Evolutionary conservation across 441 rosid genomes (phyloP).

Genomic region (Pelargonium citronellum): DNA sequence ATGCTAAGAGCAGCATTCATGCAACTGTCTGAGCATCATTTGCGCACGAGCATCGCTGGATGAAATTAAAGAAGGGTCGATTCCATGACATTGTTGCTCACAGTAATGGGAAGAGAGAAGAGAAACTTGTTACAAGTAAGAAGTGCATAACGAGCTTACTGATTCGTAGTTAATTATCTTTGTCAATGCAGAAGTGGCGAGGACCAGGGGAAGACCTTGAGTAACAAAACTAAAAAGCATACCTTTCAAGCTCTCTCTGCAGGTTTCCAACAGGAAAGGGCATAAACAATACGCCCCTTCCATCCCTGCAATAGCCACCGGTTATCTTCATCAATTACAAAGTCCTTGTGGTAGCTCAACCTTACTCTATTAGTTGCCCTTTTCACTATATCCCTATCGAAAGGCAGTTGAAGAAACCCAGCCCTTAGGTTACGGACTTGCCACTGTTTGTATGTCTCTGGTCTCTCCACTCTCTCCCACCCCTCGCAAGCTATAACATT

Average conservation of each 20-base stretch:
- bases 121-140: too few relatives aligned
- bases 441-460: constrained; percentile 93
- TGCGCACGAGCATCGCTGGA: background rate
- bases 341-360: constrained; percentile 60
- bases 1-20: too few relatives aligned
- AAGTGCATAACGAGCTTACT: too few relatives aligned
- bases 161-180: background rate
- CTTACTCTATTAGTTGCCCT: constrained; percentile 37
- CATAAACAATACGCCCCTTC: constrained; percentile 69
- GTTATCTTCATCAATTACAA: constrained; percentile 62
- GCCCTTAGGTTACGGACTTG: constrained; percentile 66
- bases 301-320: constrained; percentile 82
- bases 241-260: constrained; percentile 26
- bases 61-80: too few relatives aligned
- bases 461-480: constrained; percentile 90
- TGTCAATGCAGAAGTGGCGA: background rate
- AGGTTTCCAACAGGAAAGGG: constrained; percentile 76
- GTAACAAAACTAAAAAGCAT: background rate
- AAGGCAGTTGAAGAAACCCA: constrained; percentile 54
- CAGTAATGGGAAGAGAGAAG: too few relatives aligned
- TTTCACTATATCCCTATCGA: constrained; percentile 39
- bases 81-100: too few relatives aligned
- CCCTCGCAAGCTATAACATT: constrained; percentile 86
- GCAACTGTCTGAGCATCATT: too few relatives aligned
- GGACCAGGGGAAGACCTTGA: background rate